Percentiles rank a stretch among this genome's conserved stretches.
Evolutionary conservation across 2,329 filamentous ascomycete genomes (phyloP).

Genomic region (Fusarium sp.): DNA sequence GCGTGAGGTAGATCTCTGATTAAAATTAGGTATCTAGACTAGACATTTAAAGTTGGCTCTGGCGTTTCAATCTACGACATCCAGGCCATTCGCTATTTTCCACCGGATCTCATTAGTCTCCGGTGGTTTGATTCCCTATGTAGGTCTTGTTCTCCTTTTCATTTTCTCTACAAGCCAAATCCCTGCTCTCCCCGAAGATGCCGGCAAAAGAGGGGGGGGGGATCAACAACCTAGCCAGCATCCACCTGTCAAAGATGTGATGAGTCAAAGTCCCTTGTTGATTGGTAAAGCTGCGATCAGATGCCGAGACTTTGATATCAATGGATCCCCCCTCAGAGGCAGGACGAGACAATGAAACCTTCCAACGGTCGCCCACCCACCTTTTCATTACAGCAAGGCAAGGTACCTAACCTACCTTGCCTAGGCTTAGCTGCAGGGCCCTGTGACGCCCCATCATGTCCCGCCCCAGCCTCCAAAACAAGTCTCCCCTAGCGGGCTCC

Average conservation of each 20-base stretch:
- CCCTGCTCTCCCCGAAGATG: not conserved
- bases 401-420: no score
- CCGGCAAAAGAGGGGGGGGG: not conserved
- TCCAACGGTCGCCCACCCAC: conserved; percentile 9
- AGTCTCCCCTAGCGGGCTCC: conserved; percentile 2
- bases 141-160: conserved; percentile 2
- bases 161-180: not conserved
- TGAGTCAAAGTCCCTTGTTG: not conserved
- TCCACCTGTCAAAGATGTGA: not conserved
- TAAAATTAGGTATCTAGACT: not conserved
- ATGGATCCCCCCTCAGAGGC: not conserved
- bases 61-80: not conserved
- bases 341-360: not conserved
- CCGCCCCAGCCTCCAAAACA: conserved; percentile 12
- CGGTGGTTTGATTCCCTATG: not conserved
- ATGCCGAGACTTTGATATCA: conserved; percentile 13
- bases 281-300: conserved; percentile 5
- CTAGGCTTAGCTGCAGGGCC: not conserved
- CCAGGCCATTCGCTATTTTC: not conserved
- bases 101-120: not conserved
- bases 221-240: not conserved
- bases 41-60: not conserved
- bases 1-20: no score
- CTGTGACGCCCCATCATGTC: conserved; percentile 15
- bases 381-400: not conserved